These are phyloP conservation scores for Scleroderma citrinum DNA, from an alignment of 768 basidiomycete genomes.

Conservation along the genomic window DNA sequence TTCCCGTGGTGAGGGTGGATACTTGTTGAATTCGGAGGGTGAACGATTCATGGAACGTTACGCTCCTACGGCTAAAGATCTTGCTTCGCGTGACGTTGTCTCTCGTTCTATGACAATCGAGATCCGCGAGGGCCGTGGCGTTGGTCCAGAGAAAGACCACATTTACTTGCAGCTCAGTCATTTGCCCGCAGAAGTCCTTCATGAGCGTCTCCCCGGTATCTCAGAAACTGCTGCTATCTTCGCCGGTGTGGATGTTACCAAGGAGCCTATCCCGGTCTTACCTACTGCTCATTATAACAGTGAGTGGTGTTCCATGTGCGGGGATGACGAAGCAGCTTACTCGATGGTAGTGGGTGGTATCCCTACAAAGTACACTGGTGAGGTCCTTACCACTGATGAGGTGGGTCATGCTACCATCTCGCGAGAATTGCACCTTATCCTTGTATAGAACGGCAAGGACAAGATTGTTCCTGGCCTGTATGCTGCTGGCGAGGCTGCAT, in stretches of 20 bases:
- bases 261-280: constrained; percentile 97
- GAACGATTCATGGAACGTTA: constrained; percentile 99
- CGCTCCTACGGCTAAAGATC: constrained; percentile 98
- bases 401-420: constrained; percentile 14
- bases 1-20: constrained; percentile 98
- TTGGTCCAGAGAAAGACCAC: constrained; percentile 98
- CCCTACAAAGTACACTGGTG: constrained; percentile 96
- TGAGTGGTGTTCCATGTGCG: constrained; percentile 36
- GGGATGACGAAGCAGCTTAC: constrained; percentile 1
- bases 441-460: constrained; percentile 71
- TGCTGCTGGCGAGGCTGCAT: constrained; percentile 98
- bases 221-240: constrained; percentile 99
- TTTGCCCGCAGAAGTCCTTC: constrained; percentile 90
- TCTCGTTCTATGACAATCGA: constrained; percentile 99
- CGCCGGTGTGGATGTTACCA: constrained; percentile 97
- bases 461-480: constrained; percentile 93
- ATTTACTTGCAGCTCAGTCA: constrained; percentile 95
- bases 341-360: constrained; percentile 87
- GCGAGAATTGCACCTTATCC: background rate
- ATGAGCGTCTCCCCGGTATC: constrained; percentile 96
- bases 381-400: constrained; percentile 84
- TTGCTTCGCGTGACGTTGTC: constrained; percentile 98
- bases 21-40: constrained; percentile 95
- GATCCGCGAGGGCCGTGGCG: constrained; percentile 97
- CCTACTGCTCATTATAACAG: constrained; percentile 99